Conservation (phyloP, 345 rosid genomes). For the Aegle marmelos region DNA sequence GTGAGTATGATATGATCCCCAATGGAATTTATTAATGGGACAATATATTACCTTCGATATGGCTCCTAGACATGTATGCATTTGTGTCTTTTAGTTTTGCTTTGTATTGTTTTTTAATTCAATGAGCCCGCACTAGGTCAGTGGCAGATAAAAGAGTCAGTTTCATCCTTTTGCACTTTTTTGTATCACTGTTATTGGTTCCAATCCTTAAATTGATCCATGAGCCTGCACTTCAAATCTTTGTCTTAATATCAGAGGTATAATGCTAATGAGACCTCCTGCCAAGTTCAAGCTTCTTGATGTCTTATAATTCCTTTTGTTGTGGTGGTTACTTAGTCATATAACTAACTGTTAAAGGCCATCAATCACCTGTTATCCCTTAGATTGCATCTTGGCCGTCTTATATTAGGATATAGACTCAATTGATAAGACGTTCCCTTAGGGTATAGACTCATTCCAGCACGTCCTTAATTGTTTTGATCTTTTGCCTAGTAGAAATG, state of each 20-base stretch:
- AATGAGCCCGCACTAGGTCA: not conserved
- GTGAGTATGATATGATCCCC: not conserved
- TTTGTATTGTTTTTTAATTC: not conserved
- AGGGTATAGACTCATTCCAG: no score
- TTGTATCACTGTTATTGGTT: not conserved
- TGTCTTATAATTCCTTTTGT: no score
- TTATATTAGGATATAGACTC: not conserved
- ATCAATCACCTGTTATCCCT: not conserved
- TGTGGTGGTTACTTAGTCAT: no score
- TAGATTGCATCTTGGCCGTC: not conserved
- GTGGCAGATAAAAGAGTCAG: not conserved
- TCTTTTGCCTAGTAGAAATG: no score
- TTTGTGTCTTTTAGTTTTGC: not conserved
- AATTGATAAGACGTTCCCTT: not conserved
- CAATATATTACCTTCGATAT: not conserved
- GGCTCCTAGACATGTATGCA: not conserved
- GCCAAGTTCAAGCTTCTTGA: no score
- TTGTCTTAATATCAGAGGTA: no score
- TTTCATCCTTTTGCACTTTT: no score
- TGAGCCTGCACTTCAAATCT: no score
- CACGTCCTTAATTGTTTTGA: no score
- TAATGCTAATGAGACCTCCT: no score
- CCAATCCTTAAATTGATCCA: not conserved
- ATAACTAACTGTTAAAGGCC: no score
- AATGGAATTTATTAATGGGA: not conserved